Base-by-base conservation (phyloP, 257 asterid genomes). In the Solanum tacnaense region DNA sequence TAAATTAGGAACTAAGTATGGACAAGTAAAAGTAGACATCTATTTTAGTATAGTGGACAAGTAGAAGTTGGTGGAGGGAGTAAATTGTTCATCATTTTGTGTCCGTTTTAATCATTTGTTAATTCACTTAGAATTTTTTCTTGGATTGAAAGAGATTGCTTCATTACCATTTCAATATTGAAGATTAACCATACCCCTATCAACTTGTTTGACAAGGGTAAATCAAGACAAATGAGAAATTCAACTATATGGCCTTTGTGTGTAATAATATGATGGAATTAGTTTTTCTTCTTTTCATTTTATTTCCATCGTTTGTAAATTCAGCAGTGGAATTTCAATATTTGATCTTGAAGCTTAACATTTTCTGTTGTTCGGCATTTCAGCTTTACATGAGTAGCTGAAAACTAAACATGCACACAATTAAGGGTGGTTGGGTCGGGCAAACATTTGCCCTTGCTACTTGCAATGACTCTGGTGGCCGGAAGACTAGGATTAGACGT, bases 371-470 rank as follows among this genome's bases (percentile, higher is more conserved):
- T 87, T 56, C n/a, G 11, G 65, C 68, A 20, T 91, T 79, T 32
- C 56, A 56, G 76, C 18, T 52, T 87, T 82, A 41, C 72, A 81
- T 34, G 44, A 58, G 71, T 62, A n/a, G 49, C 41, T 72, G 46
- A 72, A 60, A 72, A 84, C 35, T 72, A 38, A 91, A 31, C 87
- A 96, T 96, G 99, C 94, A 96, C 78, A 90, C 95, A n/a, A 84
- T 91, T 81, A 92, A 88, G 87, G 93, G 93, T 88, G 92, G 93
- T 84, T 95, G 95, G 96, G 86, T 87, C 36, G 99, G 96, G 87
- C 98, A 93, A 90, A 91, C 94, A 86, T 92, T 93, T 92, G 98
- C 98, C 67, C 91, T 94, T 87, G 94, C 97, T 85, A n/a, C 94
- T 46, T 86, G 88, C 92, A 91, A 88, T 87, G 99, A 94, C 41